Evolutionary conservation across 164 flowering plant species (phyloP).

Genomic region (Annona squamosa): DNA sequence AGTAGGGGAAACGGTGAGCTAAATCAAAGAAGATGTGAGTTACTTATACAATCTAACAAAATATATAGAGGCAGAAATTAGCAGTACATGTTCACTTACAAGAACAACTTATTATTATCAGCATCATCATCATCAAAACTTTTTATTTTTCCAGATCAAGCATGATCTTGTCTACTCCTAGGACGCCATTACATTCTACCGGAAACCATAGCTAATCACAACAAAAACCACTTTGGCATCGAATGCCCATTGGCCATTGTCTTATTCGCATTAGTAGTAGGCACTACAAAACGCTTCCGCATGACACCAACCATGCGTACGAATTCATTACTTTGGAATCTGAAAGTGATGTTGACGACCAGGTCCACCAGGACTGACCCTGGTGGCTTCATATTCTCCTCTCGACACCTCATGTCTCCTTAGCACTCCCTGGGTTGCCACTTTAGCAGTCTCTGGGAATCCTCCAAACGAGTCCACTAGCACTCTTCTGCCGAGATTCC

Average conservation of each 20-base stretch:
- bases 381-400: conserved; percentile 1
- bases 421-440: not conserved
- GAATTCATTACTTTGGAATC: not conserved
- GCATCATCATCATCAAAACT: too few relatives aligned
- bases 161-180: too few relatives aligned
- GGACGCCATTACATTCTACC: too few relatives aligned
- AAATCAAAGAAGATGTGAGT: too few relatives aligned
- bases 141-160: too few relatives aligned
- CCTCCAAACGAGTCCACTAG: not conserved
- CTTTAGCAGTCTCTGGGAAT: not conserved
- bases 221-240: not conserved
- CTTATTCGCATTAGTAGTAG: not conserved
- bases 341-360: conserved; percentile 17
- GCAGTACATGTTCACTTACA: too few relatives aligned
- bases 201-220: too few relatives aligned
- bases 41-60: too few relatives aligned
- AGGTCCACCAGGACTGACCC: conserved; percentile 21
- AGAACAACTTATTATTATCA: too few relatives aligned
- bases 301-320: not conserved
- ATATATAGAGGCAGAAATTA: too few relatives aligned
- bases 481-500: not conserved
- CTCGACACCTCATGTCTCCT: not conserved
- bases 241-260: not conserved
- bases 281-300: not conserved
- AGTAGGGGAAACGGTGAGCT: too few relatives aligned